Evolutionary conservation across 257 asterid species (phyloP).

Genomic region (Ligustrum vulgare): DNA sequence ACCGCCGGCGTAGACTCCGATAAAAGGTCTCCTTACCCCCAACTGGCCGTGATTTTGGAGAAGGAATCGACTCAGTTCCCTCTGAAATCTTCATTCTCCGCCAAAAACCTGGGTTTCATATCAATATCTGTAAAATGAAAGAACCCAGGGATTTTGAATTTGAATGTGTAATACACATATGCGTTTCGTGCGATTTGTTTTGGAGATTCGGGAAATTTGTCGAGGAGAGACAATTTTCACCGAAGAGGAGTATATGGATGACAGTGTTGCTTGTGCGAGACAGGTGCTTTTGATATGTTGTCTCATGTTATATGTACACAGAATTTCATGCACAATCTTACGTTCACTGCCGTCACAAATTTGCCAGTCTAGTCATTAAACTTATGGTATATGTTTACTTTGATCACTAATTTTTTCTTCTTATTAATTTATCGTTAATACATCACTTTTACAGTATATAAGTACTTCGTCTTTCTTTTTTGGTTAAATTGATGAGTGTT

Average conservation of each 20-base stretch:
- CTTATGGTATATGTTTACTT: background rate
- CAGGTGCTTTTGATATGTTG: conserved; percentile 19
- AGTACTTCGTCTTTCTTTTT: background rate
- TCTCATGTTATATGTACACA: conserved; percentile 18
- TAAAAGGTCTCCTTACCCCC: background rate
- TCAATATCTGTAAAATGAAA: background rate
- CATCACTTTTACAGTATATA: background rate
- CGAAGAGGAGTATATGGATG: conserved; percentile 16
- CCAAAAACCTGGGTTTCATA: conserved; percentile 17
- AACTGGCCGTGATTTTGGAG: background rate
- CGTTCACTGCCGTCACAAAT: background rate
- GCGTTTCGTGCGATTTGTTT: conserved; percentile 5
- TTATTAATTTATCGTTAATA: background rate
- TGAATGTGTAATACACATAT: background rate
- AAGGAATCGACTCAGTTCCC: background rate
- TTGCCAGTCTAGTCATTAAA: background rate
- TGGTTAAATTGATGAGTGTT: background rate
- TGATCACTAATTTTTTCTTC: background rate
- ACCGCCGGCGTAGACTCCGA: conserved; percentile 8
- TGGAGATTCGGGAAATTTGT: conserved; percentile 19
- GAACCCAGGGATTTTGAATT: background rate
- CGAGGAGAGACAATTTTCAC: conserved; percentile 18
- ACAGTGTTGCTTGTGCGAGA: background rate
- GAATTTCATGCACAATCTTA: conserved; percentile 35
- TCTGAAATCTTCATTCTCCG: conserved; percentile 22